A percentile compares a stretch with the other conserved stretches of the same genome.
Evolutionary conservation across 306 rosid species (phyloP).

Genomic region (Rosa rugosa): DNA sequence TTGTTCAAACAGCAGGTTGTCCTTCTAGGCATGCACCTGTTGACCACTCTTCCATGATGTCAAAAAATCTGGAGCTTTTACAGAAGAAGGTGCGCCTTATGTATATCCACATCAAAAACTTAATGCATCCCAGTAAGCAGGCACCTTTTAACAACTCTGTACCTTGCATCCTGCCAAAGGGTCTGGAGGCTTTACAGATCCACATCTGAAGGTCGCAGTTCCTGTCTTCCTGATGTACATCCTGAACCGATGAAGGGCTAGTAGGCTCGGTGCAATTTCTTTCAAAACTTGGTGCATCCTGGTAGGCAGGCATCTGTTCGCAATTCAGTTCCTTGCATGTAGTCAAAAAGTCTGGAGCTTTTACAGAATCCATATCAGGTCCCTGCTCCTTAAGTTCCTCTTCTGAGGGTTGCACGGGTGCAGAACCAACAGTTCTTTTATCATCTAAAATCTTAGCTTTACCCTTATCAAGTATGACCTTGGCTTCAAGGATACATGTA

Average conservation of each 20-base stretch:
- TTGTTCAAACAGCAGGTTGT: not conserved
- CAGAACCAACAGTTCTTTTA: not conserved
- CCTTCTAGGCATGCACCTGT: not conserved
- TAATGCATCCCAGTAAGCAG: not conserved
- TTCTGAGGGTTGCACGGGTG: not conserved
- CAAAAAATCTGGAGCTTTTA: not conserved
- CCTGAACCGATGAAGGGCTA: not conserved
- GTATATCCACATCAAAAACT: not conserved
- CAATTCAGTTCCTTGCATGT: not conserved
- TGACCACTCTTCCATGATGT: not conserved
- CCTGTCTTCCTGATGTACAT: not conserved
- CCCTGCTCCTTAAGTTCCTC: not conserved
- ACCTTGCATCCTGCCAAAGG: not conserved
- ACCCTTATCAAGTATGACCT: not conserved
- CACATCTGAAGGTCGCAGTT: not conserved
- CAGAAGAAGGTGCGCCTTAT: not conserved
- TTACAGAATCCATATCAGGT: not conserved
- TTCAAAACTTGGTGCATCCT: not conserved
- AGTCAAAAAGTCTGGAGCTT: not conserved
- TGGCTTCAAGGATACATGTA: constrained; percentile 5
- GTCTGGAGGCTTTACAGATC: not conserved
- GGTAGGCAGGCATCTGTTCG: not conserved
- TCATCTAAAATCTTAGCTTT: not conserved
- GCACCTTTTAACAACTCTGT: not conserved
- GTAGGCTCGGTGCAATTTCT: not conserved